A percentile compares a stretch with the other conserved stretches of the same genome.
Conservation (phyloP, 75 land plant genomes). For the Larix kaempferi region DNA sequence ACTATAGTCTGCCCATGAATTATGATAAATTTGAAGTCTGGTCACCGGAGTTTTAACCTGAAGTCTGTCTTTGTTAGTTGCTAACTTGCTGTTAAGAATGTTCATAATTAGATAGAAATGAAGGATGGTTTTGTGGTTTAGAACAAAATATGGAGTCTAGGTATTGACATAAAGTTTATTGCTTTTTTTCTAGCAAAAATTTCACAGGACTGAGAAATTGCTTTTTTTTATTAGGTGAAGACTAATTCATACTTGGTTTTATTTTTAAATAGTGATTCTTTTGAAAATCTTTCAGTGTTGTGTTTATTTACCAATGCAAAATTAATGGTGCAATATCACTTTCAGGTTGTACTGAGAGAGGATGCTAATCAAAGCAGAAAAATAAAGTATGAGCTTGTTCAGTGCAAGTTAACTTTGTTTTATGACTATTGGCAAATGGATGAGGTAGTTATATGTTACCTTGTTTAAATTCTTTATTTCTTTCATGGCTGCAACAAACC, state of each 20-base stretch:
- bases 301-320: neutral
- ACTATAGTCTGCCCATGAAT: neutral
- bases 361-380: neutral
- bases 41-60: neutral
- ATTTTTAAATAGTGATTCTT: too few relatives aligned
- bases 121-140: neutral
- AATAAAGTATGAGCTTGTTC: constrained; percentile 49
- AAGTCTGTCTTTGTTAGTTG: neutral
- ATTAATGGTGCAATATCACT: neutral
- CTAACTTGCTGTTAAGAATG: neutral
- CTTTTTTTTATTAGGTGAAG: neutral
- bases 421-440: constrained; percentile 84
- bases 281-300: neutral
- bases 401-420: constrained; percentile 70
- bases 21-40: neutral
- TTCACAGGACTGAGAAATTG: neutral
- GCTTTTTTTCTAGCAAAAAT: neutral
- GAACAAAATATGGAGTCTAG: neutral
- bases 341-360: constrained; percentile 38
- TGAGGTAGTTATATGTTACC: constrained; percentile 51
- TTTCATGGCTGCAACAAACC: neutral
- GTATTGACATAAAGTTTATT: neutral
- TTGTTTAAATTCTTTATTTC: neutral
- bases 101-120: neutral
- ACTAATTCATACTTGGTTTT: neutral